Percentiles rank a stretch among this genome's conserved stretches.
Conservation (phyloP, 1,284 basidiomycete genomes). For the Cutaneotrichosporon dermatis region DNA sequence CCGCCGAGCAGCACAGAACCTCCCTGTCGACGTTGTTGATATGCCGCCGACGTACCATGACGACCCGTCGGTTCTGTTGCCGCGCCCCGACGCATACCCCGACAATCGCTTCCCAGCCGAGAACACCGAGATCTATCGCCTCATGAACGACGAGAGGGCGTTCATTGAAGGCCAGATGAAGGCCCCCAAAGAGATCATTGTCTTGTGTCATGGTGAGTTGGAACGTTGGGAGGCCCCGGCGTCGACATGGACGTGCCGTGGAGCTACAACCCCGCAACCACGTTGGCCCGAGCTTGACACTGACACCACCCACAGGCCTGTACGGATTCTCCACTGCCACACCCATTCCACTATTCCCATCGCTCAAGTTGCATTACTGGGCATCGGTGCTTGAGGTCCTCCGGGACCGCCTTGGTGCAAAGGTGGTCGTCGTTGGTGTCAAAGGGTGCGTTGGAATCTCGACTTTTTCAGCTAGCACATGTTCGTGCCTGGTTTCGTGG, state of each 20-base stretch:
- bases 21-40: slow-evolving; percentile 2
- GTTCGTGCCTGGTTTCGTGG: not conserved
- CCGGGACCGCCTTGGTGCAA: slow-evolving; percentile 75
- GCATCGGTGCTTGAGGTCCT: slow-evolving; percentile 79
- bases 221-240: not conserved
- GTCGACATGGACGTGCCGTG: not conserved
- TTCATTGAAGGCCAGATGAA: slow-evolving; percentile 62
- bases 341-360: slow-evolving; percentile 65
- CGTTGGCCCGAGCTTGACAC: not conserved
- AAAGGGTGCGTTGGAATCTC: slow-evolving; percentile 64
- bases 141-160: slow-evolving; percentile 67
- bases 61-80: slow-evolving; percentile 2
- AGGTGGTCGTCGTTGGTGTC: slow-evolving; percentile 92
- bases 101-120: slow-evolving; percentile 32
- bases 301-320: slow-evolving; percentile 54
- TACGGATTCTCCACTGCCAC: slow-evolving; percentile 85
- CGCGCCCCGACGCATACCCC: slow-evolving; percentile 17
- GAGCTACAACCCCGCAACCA: not conserved
- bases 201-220: slow-evolving; percentile 79
- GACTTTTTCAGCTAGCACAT: slow-evolving; percentile 1
- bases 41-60: not conserved
- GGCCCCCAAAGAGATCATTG: slow-evolving; percentile 80
- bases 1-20: not conserved
- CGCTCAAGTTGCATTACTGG: slow-evolving; percentile 84
- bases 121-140: slow-evolving; percentile 58